Base-by-base conservation (phyloP, 176 grass and related monocot species). In the Carex scoparia region DNA sequence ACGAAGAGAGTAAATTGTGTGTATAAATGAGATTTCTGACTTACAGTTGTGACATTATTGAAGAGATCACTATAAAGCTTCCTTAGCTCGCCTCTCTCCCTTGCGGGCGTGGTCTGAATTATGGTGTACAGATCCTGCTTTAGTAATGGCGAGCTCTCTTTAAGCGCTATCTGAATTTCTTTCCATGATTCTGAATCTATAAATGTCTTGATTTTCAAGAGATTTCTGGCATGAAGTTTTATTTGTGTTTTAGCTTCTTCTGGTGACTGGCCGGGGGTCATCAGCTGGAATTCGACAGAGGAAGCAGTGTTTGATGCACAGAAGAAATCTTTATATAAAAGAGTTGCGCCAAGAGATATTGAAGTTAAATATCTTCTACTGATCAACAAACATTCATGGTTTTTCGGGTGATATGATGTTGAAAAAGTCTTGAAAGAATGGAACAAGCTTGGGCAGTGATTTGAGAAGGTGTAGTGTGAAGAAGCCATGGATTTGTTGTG, bases 71-170 rank as follows among this genome's bases (percentile, higher is more conserved):
- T 94, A 76, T 99, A 94, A 65, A 99, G 90, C 77, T 85, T 74
- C 67, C 96, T 86, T 74, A 95, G 93, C 61, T 92, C 87, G 13
- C 91, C 73, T 31, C 91, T 89, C 70, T 71, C 76, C 63, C 56
- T 83, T 16, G 79, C 75, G 2, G 89, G 85, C 10, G 64, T 94
- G 30, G 78, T 88, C 70, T 95, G 91, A 78, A 99, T 99, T 74
- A 99, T 95, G 13, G 93, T 89, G 88, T 95, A 95, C 7, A 99
- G 79, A 85, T 99, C 96, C 72, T 92, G 91, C 88, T 91, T 95
- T 37, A 99, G 93, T 57, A 86, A 89, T 48, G 91, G 19, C 33
- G 88, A 89, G 61, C 88, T 91, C 81, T 91, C 81, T 42, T 88
- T 85, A 63, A 95, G 85, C 14, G 88, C 90, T 32, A 69, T 33